phyloP scores from a whole-genome alignment of 1,139 yeast genomes.

The Kodamaea ohmeri region DNA sequence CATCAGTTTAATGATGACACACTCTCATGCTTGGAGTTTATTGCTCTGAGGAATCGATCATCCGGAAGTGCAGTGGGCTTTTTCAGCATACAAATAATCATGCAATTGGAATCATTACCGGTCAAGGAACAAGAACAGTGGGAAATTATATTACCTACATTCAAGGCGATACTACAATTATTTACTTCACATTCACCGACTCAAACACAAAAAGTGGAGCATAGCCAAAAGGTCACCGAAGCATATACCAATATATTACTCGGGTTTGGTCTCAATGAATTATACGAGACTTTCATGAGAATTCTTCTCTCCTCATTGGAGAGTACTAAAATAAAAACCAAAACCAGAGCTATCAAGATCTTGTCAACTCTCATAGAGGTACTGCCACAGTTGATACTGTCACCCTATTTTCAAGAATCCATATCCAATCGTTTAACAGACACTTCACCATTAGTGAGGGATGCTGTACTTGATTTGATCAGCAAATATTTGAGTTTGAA shows the following conservation, averaged over 20 bases:
- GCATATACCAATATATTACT: constrained; percentile 16
- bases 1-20: not conserved
- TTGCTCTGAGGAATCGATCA: constrained; percentile 3
- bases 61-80: not conserved
- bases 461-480: constrained; percentile 69
- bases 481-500: constrained; percentile 46
- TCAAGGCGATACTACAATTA: not conserved
- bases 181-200: constrained; percentile 5
- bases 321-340: constrained; percentile 55
- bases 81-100: not conserved
- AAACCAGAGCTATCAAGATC: constrained; percentile 64
- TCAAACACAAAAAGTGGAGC: constrained; percentile 14
- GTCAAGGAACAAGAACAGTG: not conserved
- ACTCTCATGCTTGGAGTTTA: not conserved
- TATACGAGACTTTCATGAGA: constrained; percentile 54
- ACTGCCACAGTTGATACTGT: constrained; percentile 49
- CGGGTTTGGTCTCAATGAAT: constrained; percentile 34
- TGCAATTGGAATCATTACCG: constrained; percentile 3
- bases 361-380: constrained; percentile 45
- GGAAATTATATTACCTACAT: not conserved
- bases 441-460: constrained; percentile 68
- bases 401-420: constrained; percentile 50
- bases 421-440: constrained; percentile 55
- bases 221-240: constrained; percentile 9
- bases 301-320: constrained; percentile 49